Percentiles rank a stretch among this genome's conserved stretches.
Evolutionary conservation across 2,329 filamentous ascomycete genomes (phyloP).

Genomic region (Didymella exigua): DNA sequence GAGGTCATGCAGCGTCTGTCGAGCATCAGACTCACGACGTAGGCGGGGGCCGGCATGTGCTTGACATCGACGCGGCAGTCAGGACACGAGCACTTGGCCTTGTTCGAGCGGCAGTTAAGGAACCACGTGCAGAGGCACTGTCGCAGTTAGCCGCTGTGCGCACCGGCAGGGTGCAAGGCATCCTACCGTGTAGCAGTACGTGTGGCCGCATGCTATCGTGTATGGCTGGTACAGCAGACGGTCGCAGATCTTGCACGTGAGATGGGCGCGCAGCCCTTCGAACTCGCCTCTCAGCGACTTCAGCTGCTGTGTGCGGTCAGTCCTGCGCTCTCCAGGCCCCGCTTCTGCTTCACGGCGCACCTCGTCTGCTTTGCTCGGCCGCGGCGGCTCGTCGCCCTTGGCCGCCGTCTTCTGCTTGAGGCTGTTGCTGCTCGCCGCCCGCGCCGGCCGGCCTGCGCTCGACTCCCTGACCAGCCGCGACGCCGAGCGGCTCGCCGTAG

Average conservation of each 20-base stretch:
- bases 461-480: conserved; percentile 37
- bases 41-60: conserved; percentile 67
- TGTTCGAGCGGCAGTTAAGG: conserved; percentile 57
- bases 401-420: conserved; percentile 47
- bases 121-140: conserved; percentile 65
- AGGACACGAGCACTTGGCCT: conserved; percentile 64
- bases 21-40: conserved; percentile 56
- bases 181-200: conserved; percentile 71
- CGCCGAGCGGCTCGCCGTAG: conserved; percentile 36
- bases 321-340: too few relatives aligned
- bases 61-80: conserved; percentile 67
- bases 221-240: conserved; percentile 72
- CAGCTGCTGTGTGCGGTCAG: conserved; percentile 46
- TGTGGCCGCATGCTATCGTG: conserved; percentile 71
- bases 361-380: conserved; percentile 45
- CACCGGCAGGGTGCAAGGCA: not conserved
- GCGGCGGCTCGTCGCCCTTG: conserved; percentile 41
- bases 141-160: not conserved
- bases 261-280: conserved; percentile 63
- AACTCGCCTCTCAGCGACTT: conserved; percentile 58
- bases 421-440: conserved; percentile 48
- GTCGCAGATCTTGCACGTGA: conserved; percentile 73
- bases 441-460: conserved; percentile 25
- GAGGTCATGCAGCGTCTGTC: not conserved
- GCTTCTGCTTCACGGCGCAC: conserved; percentile 27